A percentile compares a stretch with the other conserved stretches of the same genome.
phyloP scores from a whole-genome alignment of 2,329 filamentous ascomycete species.

The Geoglossum cookeanum region DNA sequence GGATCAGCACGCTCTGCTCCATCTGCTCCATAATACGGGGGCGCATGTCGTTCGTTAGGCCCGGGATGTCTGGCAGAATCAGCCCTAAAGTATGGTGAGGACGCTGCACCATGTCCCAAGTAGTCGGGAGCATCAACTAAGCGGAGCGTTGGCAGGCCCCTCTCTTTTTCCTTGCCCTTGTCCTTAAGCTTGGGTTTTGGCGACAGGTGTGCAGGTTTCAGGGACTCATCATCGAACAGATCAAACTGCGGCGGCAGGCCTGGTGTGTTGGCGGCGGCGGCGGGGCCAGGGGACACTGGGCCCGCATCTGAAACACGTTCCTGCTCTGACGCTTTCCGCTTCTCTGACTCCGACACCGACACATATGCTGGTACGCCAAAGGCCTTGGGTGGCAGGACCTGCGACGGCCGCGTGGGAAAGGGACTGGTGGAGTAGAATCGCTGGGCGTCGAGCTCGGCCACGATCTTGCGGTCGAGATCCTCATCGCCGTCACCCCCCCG shows the following conservation, averaged over 20 bases:
- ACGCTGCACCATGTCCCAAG: background rate
- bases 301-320: background rate
- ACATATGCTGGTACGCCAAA: background rate
- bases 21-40: background rate
- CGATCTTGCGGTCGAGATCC: background rate
- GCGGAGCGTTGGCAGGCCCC: background rate
- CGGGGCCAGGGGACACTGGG: background rate
- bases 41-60: background rate
- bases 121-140: background rate
- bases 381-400: constrained; percentile 17
- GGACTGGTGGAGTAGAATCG: constrained; percentile 21
- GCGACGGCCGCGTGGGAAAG: constrained; percentile 21
- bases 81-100: background rate
- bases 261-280: background rate
- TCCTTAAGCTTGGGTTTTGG: background rate
- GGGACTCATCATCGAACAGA: background rate
- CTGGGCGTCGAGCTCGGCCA: constrained; percentile 7
- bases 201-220: background rate
- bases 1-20: background rate
- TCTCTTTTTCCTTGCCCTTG: background rate
- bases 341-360: background rate
- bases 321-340: background rate
- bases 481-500: background rate
- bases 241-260: background rate
- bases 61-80: background rate